Base-by-base conservation (phyloP, 2,329 filamentous ascomycete genomes). In the Aciculosporium take region DNA sequence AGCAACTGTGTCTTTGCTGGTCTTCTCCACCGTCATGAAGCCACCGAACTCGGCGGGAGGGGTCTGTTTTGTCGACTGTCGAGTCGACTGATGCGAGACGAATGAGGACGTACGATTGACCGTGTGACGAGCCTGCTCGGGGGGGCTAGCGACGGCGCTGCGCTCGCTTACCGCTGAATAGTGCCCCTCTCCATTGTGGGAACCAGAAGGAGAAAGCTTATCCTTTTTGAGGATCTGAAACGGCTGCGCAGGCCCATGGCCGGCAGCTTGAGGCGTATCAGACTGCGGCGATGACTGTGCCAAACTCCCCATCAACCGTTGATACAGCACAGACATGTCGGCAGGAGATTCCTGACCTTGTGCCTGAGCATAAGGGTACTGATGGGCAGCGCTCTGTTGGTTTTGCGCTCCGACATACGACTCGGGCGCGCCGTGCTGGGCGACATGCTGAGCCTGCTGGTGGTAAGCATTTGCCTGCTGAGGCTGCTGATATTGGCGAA, bases 1-100 rank as follows among this genome's bases (percentile, higher is more conserved):
- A 17, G 81, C 69, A 24, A 91, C 81, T 38, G 79, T 81, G 58
- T 85, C 80, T 49, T 68, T 75, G 40, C 75, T 81, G 2, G 31
- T 6, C 59, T 82, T 78, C 47, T 70, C 74, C 41, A 46, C 46
- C 23, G 52, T 46, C 36, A 46, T 48, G 32, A 53, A 50, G 40
- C 49, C 50, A 25, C 55, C 58, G 31, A 54, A 53, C 15, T 60
- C 59, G 31, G 53, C 50, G 3, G 52, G 51, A 23, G 60, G 58
- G 0, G 59, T 49, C 40, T 49, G 50, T 29, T 49, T 49, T 1
- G 42, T 33, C 3, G 47, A 45, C 20, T 52, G 43, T 40, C 47
- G 46, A n/a, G 45, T 43, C 13, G 55, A 54, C 43, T 46, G 56
- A 43, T 49, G 48, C 24, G 49, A 53, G 27, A 51, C 47, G 7